These are phyloP conservation scores for Toxoplasma gondii DNA, from an alignment of 169 alveolate species.

Conservation along the genomic window DNA sequence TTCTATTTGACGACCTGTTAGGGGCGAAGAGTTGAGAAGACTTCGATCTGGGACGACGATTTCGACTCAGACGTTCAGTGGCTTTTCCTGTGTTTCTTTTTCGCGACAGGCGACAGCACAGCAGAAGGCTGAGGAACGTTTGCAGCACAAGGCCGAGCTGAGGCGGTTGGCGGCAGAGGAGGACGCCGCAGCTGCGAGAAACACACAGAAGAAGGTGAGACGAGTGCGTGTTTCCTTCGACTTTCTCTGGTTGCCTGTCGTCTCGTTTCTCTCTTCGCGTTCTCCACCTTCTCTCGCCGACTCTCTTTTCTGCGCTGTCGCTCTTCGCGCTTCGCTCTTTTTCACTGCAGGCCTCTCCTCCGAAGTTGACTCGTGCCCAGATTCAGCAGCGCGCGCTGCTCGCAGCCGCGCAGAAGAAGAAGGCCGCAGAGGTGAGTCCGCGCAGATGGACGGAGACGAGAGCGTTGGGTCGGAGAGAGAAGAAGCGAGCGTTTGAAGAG, in stretches of 20 bases:
- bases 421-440: not conserved
- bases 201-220: constrained; percentile 31
- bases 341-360: constrained; percentile 31
- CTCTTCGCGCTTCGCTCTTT: not conserved
- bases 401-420: constrained; percentile 55
- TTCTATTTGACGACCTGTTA: no score
- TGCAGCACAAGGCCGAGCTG: constrained; percentile 26
- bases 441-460: not conserved
- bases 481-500: not conserved
- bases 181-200: not conserved
- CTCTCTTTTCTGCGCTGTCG: not conserved
- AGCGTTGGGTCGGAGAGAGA: not conserved
- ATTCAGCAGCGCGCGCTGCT: constrained; percentile 48
- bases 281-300: not conserved
- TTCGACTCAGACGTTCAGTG: not conserved
- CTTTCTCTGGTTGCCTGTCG: no score
- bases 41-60: no score
- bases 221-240: not conserved
- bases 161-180: not conserved
- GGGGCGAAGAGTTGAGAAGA: no score
- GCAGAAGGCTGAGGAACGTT: not conserved
- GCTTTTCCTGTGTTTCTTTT: not conserved
- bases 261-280: no score
- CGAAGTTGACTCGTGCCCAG: constrained; percentile 63
- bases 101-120: not conserved